Evolutionary conservation across 495 filamentous ascomycete species (phyloP).

Genomic region (Sordaria brevicollis): DNA sequence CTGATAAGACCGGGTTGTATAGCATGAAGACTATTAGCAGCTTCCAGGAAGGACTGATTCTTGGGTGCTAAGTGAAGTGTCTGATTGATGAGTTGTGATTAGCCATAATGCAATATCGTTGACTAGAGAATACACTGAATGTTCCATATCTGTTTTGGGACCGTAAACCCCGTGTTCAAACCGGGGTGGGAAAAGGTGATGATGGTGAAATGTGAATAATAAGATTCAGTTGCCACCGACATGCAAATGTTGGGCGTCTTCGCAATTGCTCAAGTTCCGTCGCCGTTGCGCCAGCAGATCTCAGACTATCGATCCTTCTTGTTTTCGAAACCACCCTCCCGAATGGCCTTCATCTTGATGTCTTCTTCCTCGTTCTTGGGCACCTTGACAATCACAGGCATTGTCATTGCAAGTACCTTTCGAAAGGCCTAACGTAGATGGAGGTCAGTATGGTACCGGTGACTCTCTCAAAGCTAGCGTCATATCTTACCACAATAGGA

Average conservation of each 20-base stretch:
- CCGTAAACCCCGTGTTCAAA: background rate
- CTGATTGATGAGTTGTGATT: background rate
- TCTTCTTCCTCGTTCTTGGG: conserved; percentile 49
- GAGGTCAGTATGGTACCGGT: conserved; percentile 12
- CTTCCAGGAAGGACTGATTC: background rate
- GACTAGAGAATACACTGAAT: background rate
- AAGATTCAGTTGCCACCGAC: background rate
- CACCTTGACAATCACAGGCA: conserved; percentile 45
- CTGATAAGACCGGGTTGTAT: background rate
- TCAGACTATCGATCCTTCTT: background rate
- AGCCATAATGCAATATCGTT: background rate
- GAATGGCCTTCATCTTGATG: conserved; percentile 12
- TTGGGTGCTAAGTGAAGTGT: background rate
- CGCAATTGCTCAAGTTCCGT: background rate
- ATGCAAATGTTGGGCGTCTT: background rate
- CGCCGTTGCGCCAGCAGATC: background rate
- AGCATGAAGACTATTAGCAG: background rate
- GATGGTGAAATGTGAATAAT: background rate
- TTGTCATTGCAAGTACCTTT: conserved; percentile 43
- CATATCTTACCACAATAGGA: conserved; percentile 20
- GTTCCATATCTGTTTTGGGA: background rate
- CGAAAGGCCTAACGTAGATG: conserved; percentile 39
- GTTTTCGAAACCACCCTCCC: conserved; percentile 2
- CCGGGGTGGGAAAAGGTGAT: background rate
- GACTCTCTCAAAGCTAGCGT: conserved; percentile 13